phyloP scores from a whole-genome alignment of 2,329 filamentous ascomycete genomes.

The Lachnum nothofagi region DNA sequence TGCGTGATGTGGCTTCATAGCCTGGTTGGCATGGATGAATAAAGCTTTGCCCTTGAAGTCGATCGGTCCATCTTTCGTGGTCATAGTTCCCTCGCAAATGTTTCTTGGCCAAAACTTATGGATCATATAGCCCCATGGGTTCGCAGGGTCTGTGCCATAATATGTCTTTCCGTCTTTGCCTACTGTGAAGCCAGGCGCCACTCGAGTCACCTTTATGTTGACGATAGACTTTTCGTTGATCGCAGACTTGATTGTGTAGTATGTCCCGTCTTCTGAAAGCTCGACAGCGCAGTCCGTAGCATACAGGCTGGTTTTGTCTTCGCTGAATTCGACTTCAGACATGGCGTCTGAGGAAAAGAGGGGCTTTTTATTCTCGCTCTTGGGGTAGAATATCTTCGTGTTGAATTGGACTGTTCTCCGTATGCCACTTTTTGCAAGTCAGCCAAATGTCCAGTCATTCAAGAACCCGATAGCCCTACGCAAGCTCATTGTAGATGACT shows the following conservation, averaged over 20 bases:
- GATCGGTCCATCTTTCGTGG: conserved; percentile 73
- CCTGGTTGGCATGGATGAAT: conserved; percentile 82
- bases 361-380: conserved; percentile 60
- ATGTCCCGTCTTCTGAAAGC: conserved; percentile 75
- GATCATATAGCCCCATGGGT: conserved; percentile 89
- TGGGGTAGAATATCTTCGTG: conserved; percentile 80
- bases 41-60: conserved; percentile 76
- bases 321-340: conserved; percentile 74
- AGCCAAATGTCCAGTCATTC: conserved; percentile 21
- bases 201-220: conserved; percentile 74
- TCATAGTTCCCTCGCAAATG: conserved; percentile 73
- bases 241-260: conserved; percentile 86
- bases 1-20: conserved; percentile 98
- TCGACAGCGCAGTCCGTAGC: conserved; percentile 81
- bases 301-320: conserved; percentile 76
- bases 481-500: conserved; percentile 96
- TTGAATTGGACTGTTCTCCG: conserved; percentile 91
- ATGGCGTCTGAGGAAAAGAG: conserved; percentile 82
- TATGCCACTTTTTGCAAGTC: conserved; percentile 60
- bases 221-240: conserved; percentile 76
- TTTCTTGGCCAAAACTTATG: conserved; percentile 94
- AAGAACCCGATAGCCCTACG: conserved; percentile 50
- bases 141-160: conserved; percentile 77
- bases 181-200: conserved; percentile 74
- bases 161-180: conserved; percentile 79